Conservation (phyloP, 2,329 filamentous ascomycete genomes). For the Dactylonectria estremocensis region DNA sequence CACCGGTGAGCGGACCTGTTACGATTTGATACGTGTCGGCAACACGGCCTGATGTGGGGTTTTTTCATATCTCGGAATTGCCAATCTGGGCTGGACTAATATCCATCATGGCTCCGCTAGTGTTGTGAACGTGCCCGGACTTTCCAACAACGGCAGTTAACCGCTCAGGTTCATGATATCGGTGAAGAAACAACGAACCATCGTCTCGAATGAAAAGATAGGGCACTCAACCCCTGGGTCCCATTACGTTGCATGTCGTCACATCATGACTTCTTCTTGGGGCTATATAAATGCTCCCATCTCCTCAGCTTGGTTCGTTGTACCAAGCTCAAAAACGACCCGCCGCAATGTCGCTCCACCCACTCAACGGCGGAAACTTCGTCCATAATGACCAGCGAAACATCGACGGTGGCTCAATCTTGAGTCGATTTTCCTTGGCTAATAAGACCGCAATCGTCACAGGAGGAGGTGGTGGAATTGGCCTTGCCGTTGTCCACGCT, state of each 20-base stretch:
- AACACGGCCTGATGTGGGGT: neutral
- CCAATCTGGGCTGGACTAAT: neutral
- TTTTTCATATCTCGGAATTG: neutral
- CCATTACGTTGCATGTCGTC: no score
- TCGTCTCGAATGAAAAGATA: no score
- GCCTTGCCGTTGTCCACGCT: no score
- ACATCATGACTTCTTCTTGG: no score
- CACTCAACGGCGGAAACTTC: neutral
- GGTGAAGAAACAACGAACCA: no score
- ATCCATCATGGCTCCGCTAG: neutral
- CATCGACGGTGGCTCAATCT: neutral
- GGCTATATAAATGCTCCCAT: neutral
- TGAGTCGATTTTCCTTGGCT: neutral
- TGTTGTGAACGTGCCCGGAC: neutral
- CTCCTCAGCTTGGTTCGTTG: neutral
- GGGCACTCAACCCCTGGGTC: no score
- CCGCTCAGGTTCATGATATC: no score
- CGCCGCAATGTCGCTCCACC: neutral
- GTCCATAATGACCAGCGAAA: neutral
- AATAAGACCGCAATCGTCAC: no score
- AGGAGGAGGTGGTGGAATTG: no score
- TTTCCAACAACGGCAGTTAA: neutral
- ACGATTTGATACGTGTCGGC: no score
- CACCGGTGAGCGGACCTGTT: no score
- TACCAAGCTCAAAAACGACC: no score